Percentiles rank a stretch among this genome's conserved stretches.
phyloP scores from a whole-genome alignment of 345 rosid genomes.

The Durio zibethinus region DNA sequence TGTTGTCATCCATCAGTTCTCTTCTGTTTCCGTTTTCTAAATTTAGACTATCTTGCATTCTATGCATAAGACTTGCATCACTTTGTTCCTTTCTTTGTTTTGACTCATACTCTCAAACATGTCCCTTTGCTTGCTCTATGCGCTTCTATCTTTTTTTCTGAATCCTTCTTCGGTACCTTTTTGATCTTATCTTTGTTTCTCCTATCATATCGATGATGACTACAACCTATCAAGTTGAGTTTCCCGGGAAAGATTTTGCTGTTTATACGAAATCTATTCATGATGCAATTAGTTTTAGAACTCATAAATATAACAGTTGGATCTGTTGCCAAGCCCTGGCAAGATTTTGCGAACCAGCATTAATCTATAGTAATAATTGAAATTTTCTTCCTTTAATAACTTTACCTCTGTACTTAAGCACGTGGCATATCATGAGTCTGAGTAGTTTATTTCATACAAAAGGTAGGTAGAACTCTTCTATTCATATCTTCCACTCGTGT shows the following conservation, averaged over 20 bases:
- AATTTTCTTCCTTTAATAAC: neutral
- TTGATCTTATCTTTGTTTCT: neutral
- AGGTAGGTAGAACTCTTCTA: neutral
- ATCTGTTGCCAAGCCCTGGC: neutral
- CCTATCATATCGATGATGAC: neutral
- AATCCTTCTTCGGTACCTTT: neutral
- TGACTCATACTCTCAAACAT: neutral
- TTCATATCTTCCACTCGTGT: neutral
- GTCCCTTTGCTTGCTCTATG: neutral
- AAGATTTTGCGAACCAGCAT: neutral
- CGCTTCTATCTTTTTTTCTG: neutral
- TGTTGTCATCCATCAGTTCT: neutral
- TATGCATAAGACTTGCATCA: neutral
- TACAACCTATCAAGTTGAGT: neutral
- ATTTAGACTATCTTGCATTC: neutral
- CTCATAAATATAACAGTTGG: neutral
- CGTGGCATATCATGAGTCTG: neutral
- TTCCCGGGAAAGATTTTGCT: neutral
- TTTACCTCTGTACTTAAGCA: neutral
- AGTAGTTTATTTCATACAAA: neutral
- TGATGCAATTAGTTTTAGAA: neutral
- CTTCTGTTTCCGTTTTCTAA: neutral
- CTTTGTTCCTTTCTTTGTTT: neutral
- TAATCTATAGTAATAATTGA: neutral
- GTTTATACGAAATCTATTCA: neutral